Conservation (phyloP, 148 eudicot species). For the Agrostemma githago region DNA sequence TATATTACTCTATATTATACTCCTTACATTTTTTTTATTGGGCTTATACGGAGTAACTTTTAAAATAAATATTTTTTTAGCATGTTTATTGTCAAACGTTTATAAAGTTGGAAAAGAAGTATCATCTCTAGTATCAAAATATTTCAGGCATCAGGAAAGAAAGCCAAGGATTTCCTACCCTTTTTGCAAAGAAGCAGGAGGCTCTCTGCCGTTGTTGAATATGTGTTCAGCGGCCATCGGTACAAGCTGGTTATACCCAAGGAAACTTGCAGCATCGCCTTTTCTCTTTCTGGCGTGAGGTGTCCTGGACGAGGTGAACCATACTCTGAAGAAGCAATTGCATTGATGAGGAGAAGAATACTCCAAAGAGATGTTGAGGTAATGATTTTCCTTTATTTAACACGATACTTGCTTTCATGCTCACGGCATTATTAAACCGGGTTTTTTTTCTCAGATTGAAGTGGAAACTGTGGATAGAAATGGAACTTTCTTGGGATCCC, state of each 20-base stretch:
- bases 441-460: conserved; percentile 52
- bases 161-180: conserved; percentile 82
- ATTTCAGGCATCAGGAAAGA: conserved; percentile 71
- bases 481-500: conserved; percentile 88
- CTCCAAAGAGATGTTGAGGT: conserved; percentile 99
- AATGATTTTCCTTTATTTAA: conserved; percentile 16
- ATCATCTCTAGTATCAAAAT: conserved; percentile 2
- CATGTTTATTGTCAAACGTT: not conserved
- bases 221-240: conserved; percentile 91
- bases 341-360: conserved; percentile 88
- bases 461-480: conserved; percentile 95
- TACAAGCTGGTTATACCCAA: conserved; percentile 73
- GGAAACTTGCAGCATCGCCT: conserved; percentile 89
- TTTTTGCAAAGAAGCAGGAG: conserved; percentile 69
- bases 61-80: too few relatives aligned
- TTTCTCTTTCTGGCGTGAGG: conserved; percentile 88
- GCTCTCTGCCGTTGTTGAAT: conserved; percentile 82
- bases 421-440: not conserved
- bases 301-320: conserved; percentile 93
- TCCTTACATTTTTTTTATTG: too few relatives aligned
- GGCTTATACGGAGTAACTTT: too few relatives aligned
- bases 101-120: not conserved
- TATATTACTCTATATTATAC: too few relatives aligned
- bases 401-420: not conserved
- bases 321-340: conserved; percentile 82